Percentiles rank a stretch among this genome's conserved stretches.
Conservation (phyloP, 176 grass and related monocot genomes). For the Thalia dealbata region DNA sequence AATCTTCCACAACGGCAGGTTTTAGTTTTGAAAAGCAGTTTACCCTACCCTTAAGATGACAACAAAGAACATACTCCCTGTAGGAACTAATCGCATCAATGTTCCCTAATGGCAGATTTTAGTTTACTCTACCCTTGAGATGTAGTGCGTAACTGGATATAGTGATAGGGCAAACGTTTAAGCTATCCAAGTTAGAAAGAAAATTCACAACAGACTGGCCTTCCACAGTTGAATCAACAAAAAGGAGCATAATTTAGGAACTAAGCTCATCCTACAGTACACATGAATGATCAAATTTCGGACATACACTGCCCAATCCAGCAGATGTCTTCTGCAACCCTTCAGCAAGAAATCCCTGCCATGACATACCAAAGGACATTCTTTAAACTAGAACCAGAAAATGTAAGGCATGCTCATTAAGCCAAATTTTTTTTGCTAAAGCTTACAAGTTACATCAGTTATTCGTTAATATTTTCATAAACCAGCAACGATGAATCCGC, state of each 20-base stretch:
- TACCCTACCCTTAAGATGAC: too few species aligned
- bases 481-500: neutral
- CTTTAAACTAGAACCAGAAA: neutral
- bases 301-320: slow-evolving; percentile 82
- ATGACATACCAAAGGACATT: neutral
- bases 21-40: too few species aligned
- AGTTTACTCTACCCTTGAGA: neutral
- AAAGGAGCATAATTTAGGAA: neutral
- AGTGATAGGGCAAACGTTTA: too few species aligned
- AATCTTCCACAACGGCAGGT: too few species aligned
- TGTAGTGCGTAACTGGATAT: neutral
- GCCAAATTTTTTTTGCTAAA: neutral
- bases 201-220: too few species aligned
- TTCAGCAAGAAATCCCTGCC: slow-evolving; percentile 86
- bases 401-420: neutral
- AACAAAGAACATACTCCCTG: too few species aligned
- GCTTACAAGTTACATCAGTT: slow-evolving; percentile 12
- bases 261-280: neutral
- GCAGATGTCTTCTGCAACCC: slow-evolving; percentile 82
- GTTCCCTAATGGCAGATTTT: too few species aligned
- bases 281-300: neutral
- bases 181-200: too few species aligned
- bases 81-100: too few species aligned
- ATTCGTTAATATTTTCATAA: slow-evolving; percentile 10
- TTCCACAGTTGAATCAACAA: neutral